phyloP scores from a whole-genome alignment of 768 basidiomycete species.

The Coprinopsis cinerea region DNA sequence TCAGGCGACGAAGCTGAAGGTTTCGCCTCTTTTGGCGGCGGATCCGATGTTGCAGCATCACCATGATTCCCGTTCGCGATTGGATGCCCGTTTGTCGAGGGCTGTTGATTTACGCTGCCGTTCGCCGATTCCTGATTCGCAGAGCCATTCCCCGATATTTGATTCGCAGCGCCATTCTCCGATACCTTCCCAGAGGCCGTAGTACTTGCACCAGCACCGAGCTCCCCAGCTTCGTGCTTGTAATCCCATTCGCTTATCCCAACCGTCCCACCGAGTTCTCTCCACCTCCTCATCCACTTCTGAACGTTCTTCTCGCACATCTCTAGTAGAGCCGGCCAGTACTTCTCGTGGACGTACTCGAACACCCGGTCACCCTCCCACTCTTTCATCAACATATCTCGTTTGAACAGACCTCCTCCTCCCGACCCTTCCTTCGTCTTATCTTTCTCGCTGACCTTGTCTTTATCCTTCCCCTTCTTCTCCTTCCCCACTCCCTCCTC shows the following conservation, averaged over 20 bases:
- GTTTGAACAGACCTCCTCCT: constrained; percentile 61
- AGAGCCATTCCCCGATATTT: not conserved
- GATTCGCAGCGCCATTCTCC: no score
- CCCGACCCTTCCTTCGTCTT: no score
- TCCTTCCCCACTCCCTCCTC: no score
- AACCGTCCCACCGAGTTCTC: constrained; percentile 55
- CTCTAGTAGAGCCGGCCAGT: constrained; percentile 62
- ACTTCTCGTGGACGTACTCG: constrained; percentile 67
- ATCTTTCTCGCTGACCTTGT: no score
- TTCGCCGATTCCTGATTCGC: not conserved
- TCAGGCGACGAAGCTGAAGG: no score
- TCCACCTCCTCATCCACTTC: constrained; percentile 58
- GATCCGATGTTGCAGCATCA: no score
- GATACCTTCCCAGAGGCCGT: no score
- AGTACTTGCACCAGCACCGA: not conserved
- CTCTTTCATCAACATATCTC: constrained; percentile 64
- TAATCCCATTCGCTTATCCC: constrained; percentile 80
- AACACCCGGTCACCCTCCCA: constrained; percentile 62
- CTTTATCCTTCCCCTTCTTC: no score
- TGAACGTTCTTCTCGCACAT: constrained; percentile 47
- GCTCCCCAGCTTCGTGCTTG: constrained; percentile 31
- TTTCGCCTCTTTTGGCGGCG: no score
- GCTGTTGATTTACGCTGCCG: no score
- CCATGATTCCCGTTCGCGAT: no score
- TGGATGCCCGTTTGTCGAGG: no score